These are phyloP conservation scores for Pestalotiopsis sp. DNA, from an alignment of 2,329 filamentous ascomycete genomes.

Conservation along the genomic window DNA sequence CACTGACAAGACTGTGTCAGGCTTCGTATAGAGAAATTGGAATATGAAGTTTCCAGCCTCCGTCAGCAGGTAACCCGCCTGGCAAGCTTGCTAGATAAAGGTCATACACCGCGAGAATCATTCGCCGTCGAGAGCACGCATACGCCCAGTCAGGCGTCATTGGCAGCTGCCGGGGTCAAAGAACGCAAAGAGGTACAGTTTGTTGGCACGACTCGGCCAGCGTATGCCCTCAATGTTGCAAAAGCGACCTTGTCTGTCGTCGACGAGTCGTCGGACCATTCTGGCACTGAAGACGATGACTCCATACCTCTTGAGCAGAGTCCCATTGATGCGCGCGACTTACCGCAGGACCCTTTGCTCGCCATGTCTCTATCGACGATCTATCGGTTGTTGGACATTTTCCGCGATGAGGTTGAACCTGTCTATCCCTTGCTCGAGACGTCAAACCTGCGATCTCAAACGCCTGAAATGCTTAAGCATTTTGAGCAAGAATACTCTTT, in stretches of 20 bases:
- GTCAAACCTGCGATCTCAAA: not conserved
- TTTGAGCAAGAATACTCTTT: not conserved
- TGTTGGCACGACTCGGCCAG: slow-evolving; percentile 2
- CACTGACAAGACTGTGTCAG: not conserved
- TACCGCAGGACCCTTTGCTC: slow-evolving; percentile 5
- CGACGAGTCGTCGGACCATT: not conserved
- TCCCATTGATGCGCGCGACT: not conserved
- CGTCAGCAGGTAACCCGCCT: slow-evolving; percentile 2
- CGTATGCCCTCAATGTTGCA: not conserved
- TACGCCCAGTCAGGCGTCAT: slow-evolving; percentile 1
- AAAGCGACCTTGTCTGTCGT: slow-evolving; percentile 2
- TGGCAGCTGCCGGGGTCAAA: not conserved
- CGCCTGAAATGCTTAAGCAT: slow-evolving; percentile 1
- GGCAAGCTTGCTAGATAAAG: not conserved
- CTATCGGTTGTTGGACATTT: not conserved
- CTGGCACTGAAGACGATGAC: not conserved
- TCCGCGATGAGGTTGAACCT: not conserved
- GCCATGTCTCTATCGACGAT: not conserved
- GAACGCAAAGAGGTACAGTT: slow-evolving; percentile 9
- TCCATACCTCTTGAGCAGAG: not conserved
- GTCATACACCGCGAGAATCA: not conserved
- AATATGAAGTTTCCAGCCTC: not conserved
- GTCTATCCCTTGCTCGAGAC: slow-evolving; percentile 8
- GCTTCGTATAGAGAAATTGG: not conserved
- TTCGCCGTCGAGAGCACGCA: not conserved